A percentile compares a stretch with the other conserved stretches of the same genome.
Evolutionary conservation across 2,329 filamentous ascomycete species (phyloP).

Genomic region (Chaetomium sp.): DNA sequence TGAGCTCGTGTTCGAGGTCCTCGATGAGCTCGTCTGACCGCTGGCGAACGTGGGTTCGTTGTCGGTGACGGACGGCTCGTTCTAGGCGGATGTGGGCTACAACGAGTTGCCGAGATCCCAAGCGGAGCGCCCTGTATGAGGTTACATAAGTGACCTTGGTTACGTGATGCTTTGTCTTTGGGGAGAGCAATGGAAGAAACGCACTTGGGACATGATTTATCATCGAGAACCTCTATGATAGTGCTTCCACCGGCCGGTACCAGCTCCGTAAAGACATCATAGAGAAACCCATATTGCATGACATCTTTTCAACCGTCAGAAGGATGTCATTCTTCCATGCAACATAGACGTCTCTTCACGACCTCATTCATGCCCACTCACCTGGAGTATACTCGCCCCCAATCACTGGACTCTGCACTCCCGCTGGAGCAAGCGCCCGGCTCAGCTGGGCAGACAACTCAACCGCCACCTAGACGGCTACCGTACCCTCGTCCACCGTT

Average conservation of each 20-base stretch:
- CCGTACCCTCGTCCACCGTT: constrained; percentile 29
- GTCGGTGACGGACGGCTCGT: constrained; percentile 8
- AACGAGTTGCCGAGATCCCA: constrained; percentile 41
- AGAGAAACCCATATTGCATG: constrained; percentile 42
- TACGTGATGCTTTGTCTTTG: not conserved
- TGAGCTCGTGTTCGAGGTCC: constrained; percentile 52
- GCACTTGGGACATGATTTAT: constrained; percentile 38
- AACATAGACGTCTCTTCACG: not conserved
- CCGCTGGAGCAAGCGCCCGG: constrained; percentile 13
- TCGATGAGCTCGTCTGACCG: constrained; percentile 51
- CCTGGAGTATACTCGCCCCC: constrained; percentile 8
- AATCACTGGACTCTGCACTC: constrained; percentile 5
- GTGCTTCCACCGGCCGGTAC: constrained; percentile 35
- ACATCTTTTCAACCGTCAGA: constrained; percentile 25
- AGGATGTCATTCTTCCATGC: not conserved
- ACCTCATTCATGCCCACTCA: constrained; percentile 6
- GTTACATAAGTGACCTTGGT: not conserved
- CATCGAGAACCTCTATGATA: constrained; percentile 42
- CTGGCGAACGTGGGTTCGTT: constrained; percentile 28
- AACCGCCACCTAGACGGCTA: constrained; percentile 43
- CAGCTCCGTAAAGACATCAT: constrained; percentile 43
- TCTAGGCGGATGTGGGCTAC: constrained; percentile 41
- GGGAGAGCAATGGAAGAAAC: not conserved
- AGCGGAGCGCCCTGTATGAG: constrained; percentile 22
- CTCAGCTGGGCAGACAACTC: constrained; percentile 40